Evolutionary conservation across 768 basidiomycete genomes (phyloP).

Genomic region (Candolleomyces aberdarensis): DNA sequence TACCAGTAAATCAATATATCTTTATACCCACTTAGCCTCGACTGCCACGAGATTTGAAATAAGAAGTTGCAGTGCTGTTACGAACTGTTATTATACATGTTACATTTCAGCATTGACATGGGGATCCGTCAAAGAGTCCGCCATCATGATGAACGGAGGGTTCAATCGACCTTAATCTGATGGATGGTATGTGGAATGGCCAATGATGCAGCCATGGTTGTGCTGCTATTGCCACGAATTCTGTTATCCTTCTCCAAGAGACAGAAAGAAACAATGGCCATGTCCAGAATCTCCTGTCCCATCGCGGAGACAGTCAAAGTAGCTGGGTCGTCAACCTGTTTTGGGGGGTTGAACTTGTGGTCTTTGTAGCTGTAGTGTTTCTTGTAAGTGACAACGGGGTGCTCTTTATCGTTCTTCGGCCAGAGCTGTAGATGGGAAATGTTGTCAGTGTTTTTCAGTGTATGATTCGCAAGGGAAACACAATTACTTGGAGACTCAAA

Average conservation of each 20-base stretch:
- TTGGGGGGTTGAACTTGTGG: constrained; percentile 15
- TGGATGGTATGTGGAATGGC: background rate
- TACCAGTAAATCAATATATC: no score
- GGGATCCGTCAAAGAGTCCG: no score
- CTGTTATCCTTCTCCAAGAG: constrained; percentile 4
- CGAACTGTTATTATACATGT: no score
- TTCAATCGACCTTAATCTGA: no score
- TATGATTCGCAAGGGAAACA: background rate
- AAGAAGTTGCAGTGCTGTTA: no score
- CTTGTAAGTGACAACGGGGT: constrained; percentile 32
- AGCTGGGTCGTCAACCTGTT: constrained; percentile 21
- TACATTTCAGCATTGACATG: no score
- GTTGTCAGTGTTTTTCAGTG: background rate
- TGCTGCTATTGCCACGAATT: background rate
- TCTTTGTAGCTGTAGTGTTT: constrained; percentile 23
- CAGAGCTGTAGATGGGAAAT: constrained; percentile 25
- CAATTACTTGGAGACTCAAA: constrained; percentile 29
- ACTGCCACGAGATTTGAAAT: no score
- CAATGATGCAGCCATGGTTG: background rate
- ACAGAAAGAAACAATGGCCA: constrained; percentile 5
- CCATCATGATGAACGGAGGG: no score
- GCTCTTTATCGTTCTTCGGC: constrained; percentile 27
- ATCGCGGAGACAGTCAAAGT: background rate
- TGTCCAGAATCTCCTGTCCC: constrained; percentile 3
- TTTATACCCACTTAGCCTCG: no score